These are phyloP conservation scores for Eucalyptus erythrocorys DNA, from an alignment of 345 rosid species.

Conservation along the genomic window DNA sequence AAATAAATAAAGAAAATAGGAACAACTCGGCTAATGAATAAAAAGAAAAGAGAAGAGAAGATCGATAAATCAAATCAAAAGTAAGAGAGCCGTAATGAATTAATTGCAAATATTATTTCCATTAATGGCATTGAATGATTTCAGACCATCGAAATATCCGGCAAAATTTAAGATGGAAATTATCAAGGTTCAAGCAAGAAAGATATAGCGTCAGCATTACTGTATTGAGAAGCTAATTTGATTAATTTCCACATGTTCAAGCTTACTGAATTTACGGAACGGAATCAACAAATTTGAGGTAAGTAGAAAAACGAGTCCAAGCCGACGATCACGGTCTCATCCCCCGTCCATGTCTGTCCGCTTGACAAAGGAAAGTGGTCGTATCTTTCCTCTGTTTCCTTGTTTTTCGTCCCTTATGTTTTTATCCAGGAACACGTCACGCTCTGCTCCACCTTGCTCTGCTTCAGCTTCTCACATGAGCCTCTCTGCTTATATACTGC, in stretches of 20 bases:
- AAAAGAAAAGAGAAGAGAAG: too few relatives aligned
- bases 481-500: not conserved
- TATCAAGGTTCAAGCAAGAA: too few relatives aligned
- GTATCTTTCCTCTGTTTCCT: not conserved
- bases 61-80: too few relatives aligned
- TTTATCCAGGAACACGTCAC: not conserved
- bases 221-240: too few relatives aligned
- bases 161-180: too few relatives aligned
- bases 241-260: not conserved
- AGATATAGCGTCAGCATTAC: too few relatives aligned
- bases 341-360: not conserved
- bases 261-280: not conserved
- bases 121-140: not conserved
- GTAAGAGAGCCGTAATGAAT: not conserved
- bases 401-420: not conserved
- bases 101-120: not conserved
- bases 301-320: not conserved
- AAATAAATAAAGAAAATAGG: too few relatives aligned
- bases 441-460: not conserved
- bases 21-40: too few relatives aligned
- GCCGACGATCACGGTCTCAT: not conserved
- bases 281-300: not conserved
- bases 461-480: not conserved
- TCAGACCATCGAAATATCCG: accelerated
- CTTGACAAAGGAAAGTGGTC: not conserved